phyloP scores from a whole-genome alignment of 2,329 filamentous ascomycete genomes.

The Chaetomiaceae sp. region DNA sequence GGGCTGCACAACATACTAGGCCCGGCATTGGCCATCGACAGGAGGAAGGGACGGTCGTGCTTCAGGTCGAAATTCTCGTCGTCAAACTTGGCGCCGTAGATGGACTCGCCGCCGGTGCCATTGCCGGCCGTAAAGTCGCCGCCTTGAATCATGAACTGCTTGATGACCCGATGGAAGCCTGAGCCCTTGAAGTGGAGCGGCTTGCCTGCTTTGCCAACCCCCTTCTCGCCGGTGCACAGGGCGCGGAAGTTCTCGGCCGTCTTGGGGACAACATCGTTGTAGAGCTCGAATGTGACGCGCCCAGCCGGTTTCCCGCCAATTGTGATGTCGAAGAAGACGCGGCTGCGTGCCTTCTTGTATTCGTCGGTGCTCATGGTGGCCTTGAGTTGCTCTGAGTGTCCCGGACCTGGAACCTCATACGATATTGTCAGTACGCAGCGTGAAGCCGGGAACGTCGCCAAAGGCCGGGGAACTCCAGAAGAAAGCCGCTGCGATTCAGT shows the following conservation, averaged over 20 bases:
- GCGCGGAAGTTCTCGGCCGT: constrained; percentile 95
- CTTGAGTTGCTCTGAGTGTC: too few relatives aligned
- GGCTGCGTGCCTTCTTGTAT: constrained; percentile 54
- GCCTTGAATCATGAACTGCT: constrained; percentile 97
- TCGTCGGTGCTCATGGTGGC: constrained; percentile 37
- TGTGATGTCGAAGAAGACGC: constrained; percentile 89
- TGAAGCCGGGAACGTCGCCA: not conserved
- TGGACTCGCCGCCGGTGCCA: constrained; percentile 92
- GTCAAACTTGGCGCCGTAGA: constrained; percentile 95
- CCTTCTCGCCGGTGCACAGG: constrained; percentile 93
- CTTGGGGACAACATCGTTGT: constrained; percentile 73
- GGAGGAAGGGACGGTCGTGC: constrained; percentile 86
- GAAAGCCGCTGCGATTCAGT: too few relatives aligned
- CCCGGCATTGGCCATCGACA: constrained; percentile 97
- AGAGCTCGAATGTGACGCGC: constrained; percentile 81
- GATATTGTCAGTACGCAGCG: not conserved
- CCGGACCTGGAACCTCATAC: too few relatives aligned
- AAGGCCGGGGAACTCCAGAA: not conserved
- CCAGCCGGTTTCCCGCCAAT: constrained; percentile 69
- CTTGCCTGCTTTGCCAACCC: constrained; percentile 71
- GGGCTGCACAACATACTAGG: constrained; percentile 56
- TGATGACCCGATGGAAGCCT: constrained; percentile 92
- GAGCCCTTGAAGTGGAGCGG: constrained; percentile 91
- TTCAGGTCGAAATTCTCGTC: constrained; percentile 93
- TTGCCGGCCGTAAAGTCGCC: constrained; percentile 95